A percentile compares a stretch with the other conserved stretches of the same genome.
Evolutionary conservation across 2,329 filamentous ascomycete genomes (phyloP).

Genomic region (Tricladium varicosporioides): DNA sequence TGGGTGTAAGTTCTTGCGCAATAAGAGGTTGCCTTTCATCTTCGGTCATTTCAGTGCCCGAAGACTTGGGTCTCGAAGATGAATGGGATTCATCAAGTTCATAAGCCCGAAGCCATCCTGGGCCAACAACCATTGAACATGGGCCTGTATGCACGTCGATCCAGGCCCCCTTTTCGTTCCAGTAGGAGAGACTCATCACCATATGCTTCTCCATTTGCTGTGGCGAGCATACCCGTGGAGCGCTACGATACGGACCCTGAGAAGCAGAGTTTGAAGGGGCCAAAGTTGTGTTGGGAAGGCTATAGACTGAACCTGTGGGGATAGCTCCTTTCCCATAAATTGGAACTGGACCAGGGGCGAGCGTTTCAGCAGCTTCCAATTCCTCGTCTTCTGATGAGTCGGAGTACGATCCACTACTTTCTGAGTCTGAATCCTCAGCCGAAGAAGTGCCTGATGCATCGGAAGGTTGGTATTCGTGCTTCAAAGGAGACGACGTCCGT

Average conservation of each 20-base stretch:
- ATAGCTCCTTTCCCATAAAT: slow-evolving; percentile 19
- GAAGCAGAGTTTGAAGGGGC: slow-evolving; percentile 81
- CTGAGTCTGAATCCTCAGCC: slow-evolving; percentile 57
- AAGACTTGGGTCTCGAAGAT: slow-evolving; percentile 37
- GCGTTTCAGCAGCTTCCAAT: slow-evolving; percentile 46
- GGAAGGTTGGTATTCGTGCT: slow-evolving; percentile 95
- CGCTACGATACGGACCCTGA: slow-evolving; percentile 63
- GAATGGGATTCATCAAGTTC: slow-evolving; percentile 39
- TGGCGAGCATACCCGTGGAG: slow-evolving; percentile 42
- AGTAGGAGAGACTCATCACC: slow-evolving; percentile 57
- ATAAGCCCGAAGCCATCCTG: slow-evolving; percentile 59
- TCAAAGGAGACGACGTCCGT: slow-evolving; percentile 86
- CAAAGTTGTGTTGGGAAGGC: slow-evolving; percentile 38
- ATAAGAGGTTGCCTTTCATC: slow-evolving; percentile 48
- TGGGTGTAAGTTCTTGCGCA: slow-evolving; percentile 82
- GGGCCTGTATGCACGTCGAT: slow-evolving; percentile 52
- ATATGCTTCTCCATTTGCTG: slow-evolving; percentile 43
- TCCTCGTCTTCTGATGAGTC: slow-evolving; percentile 48
- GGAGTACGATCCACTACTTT: slow-evolving; percentile 44
- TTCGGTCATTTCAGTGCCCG: slow-evolving; percentile 21
- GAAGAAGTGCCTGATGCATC: slow-evolving; percentile 62
- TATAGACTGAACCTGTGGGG: slow-evolving; percentile 27
- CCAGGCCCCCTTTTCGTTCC: slow-evolving; percentile 61
- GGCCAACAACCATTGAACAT: slow-evolving; percentile 55
- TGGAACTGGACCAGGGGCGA: slow-evolving; percentile 33